Base-by-base conservation (phyloP, 163 green algal genomes). In the Prototheca cutis region DNA sequence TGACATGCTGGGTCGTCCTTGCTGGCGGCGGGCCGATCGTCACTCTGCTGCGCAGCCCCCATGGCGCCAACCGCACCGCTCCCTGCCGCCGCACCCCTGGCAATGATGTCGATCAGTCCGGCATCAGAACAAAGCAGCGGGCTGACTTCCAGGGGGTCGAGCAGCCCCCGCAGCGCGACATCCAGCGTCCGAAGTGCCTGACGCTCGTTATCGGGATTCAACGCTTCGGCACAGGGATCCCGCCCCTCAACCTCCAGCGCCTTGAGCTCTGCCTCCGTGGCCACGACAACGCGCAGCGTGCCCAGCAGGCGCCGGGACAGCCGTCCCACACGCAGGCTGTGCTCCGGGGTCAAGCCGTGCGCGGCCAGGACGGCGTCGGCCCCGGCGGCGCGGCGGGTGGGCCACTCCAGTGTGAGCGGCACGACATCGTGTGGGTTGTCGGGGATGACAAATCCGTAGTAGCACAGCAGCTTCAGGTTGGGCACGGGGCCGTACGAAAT, bases 401-500 rank as follows among this genome's bases (percentile, higher is more conserved):
- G n/a, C n/a, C n/a, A 28, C 52, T 77, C 69, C 18, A 80, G 58
- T 6, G 59, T 60, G 34, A 82, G 60, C 13, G 61, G 48, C n/a
- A 76, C 58, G 21, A 70, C n/a, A 42, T 90, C 83, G 47, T 80
- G 81, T 0, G 82, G 82, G 69, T 87, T 90, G 40, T 55, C 31
- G 2, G 36, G 31, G 1, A 87, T 29, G 3, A 60, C 70, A 62
- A 90, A 90, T 8, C 83, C 80, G 28, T 72, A 72, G 58, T 72
- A 72, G 58, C 52, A 74, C 52, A 90, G 73, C 45, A 90, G 75
- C 61, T 90, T 78, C 2, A 66, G 48, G 58, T 90, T 90, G 57
- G 78, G 65, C 40, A 86, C 73, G 0, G 83, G 75, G 1, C 83
- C 83, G 61, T 91, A 91, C 4, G 74, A 86, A 27, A 91, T 70